These are phyloP conservation scores for Colletotrichum destructivum DNA, from an alignment of 2,329 filamentous ascomycete species.

Conservation along the genomic window DNA sequence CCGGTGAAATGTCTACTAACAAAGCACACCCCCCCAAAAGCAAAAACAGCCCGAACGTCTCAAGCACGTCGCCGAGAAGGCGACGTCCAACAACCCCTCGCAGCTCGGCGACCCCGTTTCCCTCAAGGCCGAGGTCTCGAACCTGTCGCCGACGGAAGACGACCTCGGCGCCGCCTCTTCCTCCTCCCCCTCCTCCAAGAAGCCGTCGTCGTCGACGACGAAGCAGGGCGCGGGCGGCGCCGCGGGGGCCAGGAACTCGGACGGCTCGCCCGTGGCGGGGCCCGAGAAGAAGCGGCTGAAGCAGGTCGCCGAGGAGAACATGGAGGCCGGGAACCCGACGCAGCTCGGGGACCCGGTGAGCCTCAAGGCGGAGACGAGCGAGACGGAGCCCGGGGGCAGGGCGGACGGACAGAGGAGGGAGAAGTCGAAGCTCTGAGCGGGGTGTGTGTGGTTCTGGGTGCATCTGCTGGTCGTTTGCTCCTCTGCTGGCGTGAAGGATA, in stretches of 20 bases:
- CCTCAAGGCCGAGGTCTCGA: slow-evolving; percentile 54
- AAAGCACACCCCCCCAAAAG: background rate
- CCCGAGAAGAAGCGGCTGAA: slow-evolving; percentile 40
- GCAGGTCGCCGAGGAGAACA: slow-evolving; percentile 45
- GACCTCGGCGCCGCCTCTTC: slow-evolving; percentile 20
- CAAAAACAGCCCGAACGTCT: slow-evolving; percentile 40
- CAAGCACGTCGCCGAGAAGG: slow-evolving; percentile 41
- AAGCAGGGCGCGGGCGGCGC: background rate
- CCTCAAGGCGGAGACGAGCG: slow-evolving; percentile 55
- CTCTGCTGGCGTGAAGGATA: too few species aligned
- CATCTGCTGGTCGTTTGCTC: too few species aligned
- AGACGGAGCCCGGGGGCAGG: slow-evolving; percentile 47
- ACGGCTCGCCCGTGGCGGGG: slow-evolving; percentile 36
- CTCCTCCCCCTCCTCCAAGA: background rate
- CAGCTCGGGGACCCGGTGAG: slow-evolving; percentile 58
- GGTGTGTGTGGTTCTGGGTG: too few species aligned
- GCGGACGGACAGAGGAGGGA: slow-evolving; percentile 45
- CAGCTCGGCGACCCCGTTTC: slow-evolving; percentile 58
- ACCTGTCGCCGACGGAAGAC: slow-evolving; percentile 35
- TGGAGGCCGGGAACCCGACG: slow-evolving; percentile 53
- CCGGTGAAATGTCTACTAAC: background rate
- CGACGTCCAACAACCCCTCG: slow-evolving; percentile 51
- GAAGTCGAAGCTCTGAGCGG: slow-evolving; percentile 33
- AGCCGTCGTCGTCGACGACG: background rate
- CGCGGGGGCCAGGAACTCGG: slow-evolving; percentile 35